A percentile compares a stretch with the other conserved stretches of the same genome.
These are phyloP conservation scores for Globisporangium alternatum DNA, from an alignment of 352 stramenopile genomes.

Conservation along the genomic window DNA sequence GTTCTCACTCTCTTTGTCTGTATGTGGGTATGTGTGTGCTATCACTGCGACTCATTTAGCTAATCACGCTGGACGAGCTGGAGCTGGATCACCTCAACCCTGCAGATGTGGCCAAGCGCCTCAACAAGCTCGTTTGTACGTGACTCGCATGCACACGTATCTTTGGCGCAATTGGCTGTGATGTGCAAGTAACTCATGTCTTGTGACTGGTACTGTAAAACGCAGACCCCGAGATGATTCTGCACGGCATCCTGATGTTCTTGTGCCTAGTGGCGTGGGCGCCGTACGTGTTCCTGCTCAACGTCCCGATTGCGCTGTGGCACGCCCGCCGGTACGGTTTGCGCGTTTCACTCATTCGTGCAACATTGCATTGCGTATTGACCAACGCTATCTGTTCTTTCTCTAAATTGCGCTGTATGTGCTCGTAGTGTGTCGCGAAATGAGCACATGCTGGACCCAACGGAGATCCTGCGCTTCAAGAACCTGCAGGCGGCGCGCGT, in stretches of 20 bases:
- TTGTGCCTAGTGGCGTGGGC: conserved; percentile 72
- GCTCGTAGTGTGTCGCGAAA: conserved; percentile 56
- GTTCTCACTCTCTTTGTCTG: neutral
- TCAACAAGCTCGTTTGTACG: conserved; percentile 85
- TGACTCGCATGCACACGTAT: conserved; percentile 4
- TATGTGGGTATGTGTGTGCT: conserved; percentile 1
- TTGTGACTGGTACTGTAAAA: conserved; percentile 5
- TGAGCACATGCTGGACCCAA: conserved; percentile 82
- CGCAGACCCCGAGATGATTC: conserved; percentile 75
- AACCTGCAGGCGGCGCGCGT: conserved; percentile 74
- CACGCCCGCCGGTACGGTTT: conserved; percentile 56
- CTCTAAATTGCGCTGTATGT: neutral
- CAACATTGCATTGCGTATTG: neutral
- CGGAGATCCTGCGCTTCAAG: conserved; percentile 86
- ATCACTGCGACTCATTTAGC: conserved; percentile 22
- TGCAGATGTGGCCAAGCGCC: conserved; percentile 75
- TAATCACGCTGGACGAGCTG: conserved; percentile 84
- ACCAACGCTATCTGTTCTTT: neutral
- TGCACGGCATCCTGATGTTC: conserved; percentile 75
- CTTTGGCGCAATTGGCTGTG: neutral
- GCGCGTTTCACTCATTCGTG: neutral
- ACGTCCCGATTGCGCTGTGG: conserved; percentile 75
- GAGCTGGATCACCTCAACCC: conserved; percentile 87
- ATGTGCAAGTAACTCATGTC: neutral
- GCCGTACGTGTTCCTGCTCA: conserved; percentile 76